Base-by-base conservation (phyloP, 1,284 basidiomycete genomes). In the Naganishia liquefaciens region DNA sequence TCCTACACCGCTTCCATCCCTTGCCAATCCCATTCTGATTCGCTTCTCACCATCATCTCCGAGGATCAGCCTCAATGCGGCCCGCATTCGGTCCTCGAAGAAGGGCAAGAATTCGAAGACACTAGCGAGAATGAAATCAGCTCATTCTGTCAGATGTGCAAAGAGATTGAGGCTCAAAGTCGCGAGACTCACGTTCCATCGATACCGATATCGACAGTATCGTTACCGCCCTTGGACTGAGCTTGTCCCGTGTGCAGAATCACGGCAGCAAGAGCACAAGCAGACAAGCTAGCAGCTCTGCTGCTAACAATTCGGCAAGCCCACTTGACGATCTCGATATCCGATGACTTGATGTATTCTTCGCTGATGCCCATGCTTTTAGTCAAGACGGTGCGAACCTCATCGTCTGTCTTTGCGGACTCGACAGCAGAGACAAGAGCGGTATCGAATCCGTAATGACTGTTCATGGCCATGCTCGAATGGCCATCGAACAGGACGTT, bases 1-100 rank as follows among this genome's bases (percentile, higher is more conserved):
- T 74, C 95, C 95, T 44, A 95, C 93, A 60, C 95, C 96, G 75
- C 91, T 94, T 27, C 96, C 95, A 74, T 99, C 96, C 80, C 96
- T 98, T 5, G 95, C 95, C 71, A 97, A 78, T 25, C 91, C 93
- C 71, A 98, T 90, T 67, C 88, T 84, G 7, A 96, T 86, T 42
- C 86, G 81, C 73, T 85, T 82, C 80, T 93, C 92, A 5, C 88
- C 85, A 46, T 90, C 84, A 46, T 85, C 82, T 7, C 95, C 93
- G 13, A 98, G 84, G 39, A 98, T 74, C 2, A 81, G 78, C n/a
- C 84, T 80, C 54, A 99, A 77, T 0, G 91, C 88, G 52, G 86
- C 84, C 37, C 90, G 84, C 68, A 97, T 81, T 15, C 84, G 84
- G 10, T 83, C 80, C 73, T 93, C 86, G 77, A 91, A 99, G 75